These are phyloP conservation scores for Tubosaeta sp. DNA, from an alignment of 768 basidiomycete species.

Conservation along the genomic window DNA sequence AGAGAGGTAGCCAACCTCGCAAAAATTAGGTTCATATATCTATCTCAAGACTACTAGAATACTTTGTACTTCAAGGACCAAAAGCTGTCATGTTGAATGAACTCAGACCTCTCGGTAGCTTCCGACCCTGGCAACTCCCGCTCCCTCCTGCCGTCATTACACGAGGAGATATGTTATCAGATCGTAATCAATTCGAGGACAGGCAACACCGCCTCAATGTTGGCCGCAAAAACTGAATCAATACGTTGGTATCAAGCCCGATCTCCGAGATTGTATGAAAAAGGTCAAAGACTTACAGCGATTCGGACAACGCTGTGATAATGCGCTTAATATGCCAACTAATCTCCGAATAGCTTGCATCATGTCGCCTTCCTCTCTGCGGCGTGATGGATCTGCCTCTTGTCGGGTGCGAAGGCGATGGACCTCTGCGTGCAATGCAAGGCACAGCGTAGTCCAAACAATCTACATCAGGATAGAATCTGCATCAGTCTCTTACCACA, in stretches of 20 bases:
- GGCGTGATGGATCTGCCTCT: constrained; percentile 1
- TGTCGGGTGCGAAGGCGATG: constrained; percentile 13
- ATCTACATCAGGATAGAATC: constrained; percentile 6
- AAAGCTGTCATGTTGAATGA: background rate
- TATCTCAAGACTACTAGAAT: background rate
- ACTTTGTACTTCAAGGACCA: background rate
- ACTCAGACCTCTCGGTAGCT: background rate
- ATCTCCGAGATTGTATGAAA: background rate
- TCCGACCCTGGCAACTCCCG: background rate
- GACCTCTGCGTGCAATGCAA: constrained; percentile 20
- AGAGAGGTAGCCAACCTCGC: background rate
- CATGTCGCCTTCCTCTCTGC: constrained; percentile 13
- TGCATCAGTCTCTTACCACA: background rate
- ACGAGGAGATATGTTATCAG: background rate
- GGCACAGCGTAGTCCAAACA: constrained; percentile 22
- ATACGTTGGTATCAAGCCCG: background rate
- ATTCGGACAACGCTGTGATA: constrained; percentile 15
- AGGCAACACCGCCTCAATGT: constrained; percentile 24
- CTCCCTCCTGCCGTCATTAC: background rate
- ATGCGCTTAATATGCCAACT: constrained; percentile 10
- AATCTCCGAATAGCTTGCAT: constrained; percentile 14
- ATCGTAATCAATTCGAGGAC: constrained; percentile 18
- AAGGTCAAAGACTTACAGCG: constrained; percentile 15
- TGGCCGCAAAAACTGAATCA: constrained; percentile 17
- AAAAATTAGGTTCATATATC: background rate